phyloP scores from a whole-genome alignment of 2,329 filamentous ascomycete species.

The Fusarium odoratissimum region DNA sequence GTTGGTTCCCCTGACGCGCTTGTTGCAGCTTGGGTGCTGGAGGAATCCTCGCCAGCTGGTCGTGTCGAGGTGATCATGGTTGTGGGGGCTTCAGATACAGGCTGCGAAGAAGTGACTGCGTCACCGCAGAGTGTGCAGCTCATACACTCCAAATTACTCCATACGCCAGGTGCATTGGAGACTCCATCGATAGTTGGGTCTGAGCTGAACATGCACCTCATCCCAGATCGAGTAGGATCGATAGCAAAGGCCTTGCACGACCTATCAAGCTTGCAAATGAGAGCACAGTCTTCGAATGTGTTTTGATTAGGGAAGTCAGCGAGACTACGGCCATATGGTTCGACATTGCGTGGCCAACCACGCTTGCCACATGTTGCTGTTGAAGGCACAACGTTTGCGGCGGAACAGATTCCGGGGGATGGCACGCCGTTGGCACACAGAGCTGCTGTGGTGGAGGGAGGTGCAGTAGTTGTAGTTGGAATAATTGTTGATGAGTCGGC shows the following conservation, averaged over 20 bases:
- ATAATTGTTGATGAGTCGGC: background rate
- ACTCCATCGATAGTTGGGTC: background rate
- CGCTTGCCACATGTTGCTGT: constrained; percentile 19
- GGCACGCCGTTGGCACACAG: constrained; percentile 18
- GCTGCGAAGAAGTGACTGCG: background rate
- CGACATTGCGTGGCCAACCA: constrained; percentile 3
- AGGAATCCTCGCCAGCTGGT: background rate
- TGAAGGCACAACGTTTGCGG: background rate
- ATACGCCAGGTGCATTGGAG: background rate
- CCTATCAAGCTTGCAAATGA: constrained; percentile 21
- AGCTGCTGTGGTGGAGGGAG: background rate
- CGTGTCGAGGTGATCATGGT: constrained; percentile 31
- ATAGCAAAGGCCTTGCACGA: constrained; percentile 30
- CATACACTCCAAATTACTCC: constrained; percentile 28
- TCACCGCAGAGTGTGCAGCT: constrained; percentile 14
- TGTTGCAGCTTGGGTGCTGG: background rate
- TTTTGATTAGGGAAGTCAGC: constrained; percentile 6
- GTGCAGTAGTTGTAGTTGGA: background rate
- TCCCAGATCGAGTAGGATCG: background rate
- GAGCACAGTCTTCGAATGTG: constrained; percentile 28
- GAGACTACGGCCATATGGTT: background rate
- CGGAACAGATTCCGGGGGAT: constrained; percentile 22
- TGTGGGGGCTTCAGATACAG: background rate
- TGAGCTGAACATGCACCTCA: constrained; percentile 16
- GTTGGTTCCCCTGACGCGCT: background rate